Evolutionary conservation across 441 rosid genomes (phyloP).

Genomic region (Viola pubescens): DNA sequence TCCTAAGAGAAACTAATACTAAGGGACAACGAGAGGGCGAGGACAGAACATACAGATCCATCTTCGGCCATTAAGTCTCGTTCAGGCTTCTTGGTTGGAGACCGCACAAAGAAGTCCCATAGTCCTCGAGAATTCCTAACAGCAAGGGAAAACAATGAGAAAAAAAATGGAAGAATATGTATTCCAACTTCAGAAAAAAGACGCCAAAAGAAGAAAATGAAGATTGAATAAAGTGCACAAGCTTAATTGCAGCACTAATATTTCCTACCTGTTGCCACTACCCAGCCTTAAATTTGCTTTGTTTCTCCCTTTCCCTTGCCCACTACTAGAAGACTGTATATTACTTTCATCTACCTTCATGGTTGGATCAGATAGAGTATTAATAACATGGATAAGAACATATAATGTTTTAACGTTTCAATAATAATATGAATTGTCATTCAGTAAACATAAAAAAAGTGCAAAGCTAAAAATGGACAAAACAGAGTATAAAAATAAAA

Average conservation of each 20-base stretch:
- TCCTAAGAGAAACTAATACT: constrained; percentile 7
- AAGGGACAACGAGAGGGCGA: constrained; percentile 8
- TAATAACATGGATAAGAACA: constrained; percentile 7
- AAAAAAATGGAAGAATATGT: constrained; percentile 6
- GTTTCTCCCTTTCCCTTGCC: constrained; percentile 38
- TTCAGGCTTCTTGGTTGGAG: constrained; percentile 36
- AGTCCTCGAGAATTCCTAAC: constrained; percentile 47
- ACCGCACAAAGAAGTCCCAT: constrained; percentile 47
- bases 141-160: constrained; percentile 14
- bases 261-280: constrained; percentile 44
- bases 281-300: constrained; percentile 26
- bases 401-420: background rate
- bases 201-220: constrained; percentile 12
- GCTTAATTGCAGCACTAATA: constrained; percentile 17
- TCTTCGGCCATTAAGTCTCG: constrained; percentile 30
- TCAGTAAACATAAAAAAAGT: background rate
- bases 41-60: constrained; percentile 37
- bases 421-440: background rate
- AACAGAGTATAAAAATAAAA: no score
- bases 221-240: constrained; percentile 6
- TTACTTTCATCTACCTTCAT: constrained; percentile 49
- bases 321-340: constrained; percentile 32
- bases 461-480: background rate
- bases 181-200: constrained; percentile 6
- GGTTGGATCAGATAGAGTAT: constrained; percentile 17